A percentile compares a stretch with the other conserved stretches of the same genome.
Conservation (phyloP, 768 basidiomycete species). For the Psilocybe azurescens region DNA sequence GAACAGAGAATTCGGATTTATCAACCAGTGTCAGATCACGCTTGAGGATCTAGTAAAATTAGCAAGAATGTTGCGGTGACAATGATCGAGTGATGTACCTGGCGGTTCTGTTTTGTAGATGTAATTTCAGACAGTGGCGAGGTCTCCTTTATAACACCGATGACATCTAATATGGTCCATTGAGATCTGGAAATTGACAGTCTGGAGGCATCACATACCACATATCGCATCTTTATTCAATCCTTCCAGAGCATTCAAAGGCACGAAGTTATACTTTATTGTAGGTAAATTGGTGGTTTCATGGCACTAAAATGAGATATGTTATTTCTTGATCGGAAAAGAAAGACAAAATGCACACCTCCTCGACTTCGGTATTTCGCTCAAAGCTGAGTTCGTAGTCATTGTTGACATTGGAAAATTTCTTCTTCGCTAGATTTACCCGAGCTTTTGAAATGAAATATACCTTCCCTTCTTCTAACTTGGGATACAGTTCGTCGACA, state of each 20-base stretch:
- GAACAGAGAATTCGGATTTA: constrained; percentile 74
- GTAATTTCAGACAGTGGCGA: constrained; percentile 71
- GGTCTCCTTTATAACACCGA: constrained; percentile 85
- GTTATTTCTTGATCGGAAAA: constrained; percentile 5
- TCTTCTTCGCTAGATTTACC: constrained; percentile 96
- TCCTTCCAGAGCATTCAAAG: constrained; percentile 63
- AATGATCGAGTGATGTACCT: constrained; percentile 41
- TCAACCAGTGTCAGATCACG: constrained; percentile 92
- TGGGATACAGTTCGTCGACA: constrained; percentile 84
- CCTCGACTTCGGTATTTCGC: constrained; percentile 81
- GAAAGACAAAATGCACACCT: constrained; percentile 55
- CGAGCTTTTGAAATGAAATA: constrained; percentile 91
- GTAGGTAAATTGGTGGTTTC: constrained; percentile 79
- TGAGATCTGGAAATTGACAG: constrained; percentile 1
- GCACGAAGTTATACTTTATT: constrained; percentile 84
- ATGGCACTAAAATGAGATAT: constrained; percentile 61
- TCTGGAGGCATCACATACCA: constrained; percentile 56
- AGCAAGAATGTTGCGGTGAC: constrained; percentile 4
- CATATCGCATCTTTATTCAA: constrained; percentile 81
- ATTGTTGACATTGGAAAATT: constrained; percentile 88
- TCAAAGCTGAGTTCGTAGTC: constrained; percentile 95
- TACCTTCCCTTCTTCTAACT: constrained; percentile 89
- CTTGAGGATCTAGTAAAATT: constrained; percentile 69
- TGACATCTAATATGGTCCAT: constrained; percentile 65
- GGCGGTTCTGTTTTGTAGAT: constrained; percentile 74